Evolutionary conservation across 352 stramenopile genomes (phyloP).

Genomic region (Phytophthora constricta): DNA sequence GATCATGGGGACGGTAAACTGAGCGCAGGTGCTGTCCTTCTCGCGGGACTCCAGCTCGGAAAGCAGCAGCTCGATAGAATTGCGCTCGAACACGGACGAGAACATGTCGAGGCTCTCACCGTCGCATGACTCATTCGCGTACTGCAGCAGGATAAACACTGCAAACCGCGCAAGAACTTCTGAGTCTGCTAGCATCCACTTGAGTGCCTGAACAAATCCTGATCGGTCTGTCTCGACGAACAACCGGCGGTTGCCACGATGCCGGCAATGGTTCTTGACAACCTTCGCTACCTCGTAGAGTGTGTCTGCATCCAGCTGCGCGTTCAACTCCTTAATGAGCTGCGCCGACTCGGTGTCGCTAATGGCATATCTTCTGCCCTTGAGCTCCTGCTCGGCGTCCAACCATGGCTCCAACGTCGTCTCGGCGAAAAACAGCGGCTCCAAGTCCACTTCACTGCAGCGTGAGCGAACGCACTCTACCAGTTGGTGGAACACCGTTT

Average conservation of each 20-base stretch:
- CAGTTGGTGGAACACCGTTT: conserved; percentile 64
- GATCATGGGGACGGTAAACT: conserved; percentile 64
- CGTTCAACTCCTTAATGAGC: conserved; percentile 69
- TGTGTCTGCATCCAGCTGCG: conserved; percentile 60
- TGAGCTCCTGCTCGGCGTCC: conserved; percentile 58
- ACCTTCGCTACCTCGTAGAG: conserved; percentile 68
- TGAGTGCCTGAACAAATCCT: conserved; percentile 55
- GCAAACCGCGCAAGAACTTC: conserved; percentile 67
- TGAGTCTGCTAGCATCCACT: conserved; percentile 70
- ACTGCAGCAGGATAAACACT: conserved; percentile 73
- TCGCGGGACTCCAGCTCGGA: conserved; percentile 44
- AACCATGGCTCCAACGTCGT: conserved; percentile 62
- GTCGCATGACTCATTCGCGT: conserved; percentile 47
- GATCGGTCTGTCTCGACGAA: conserved; percentile 55
- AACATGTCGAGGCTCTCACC: conserved; percentile 50
- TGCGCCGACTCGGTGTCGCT: conserved; percentile 47
- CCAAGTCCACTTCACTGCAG: conserved; percentile 64
- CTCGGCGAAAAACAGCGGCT: conserved; percentile 61
- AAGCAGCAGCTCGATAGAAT: conserved; percentile 58
- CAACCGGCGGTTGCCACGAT: conserved; percentile 72
- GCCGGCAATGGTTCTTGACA: conserved; percentile 76
- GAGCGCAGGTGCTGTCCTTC: conserved; percentile 29
- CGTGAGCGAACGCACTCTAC: conserved; percentile 56
- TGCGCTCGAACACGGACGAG: conserved; percentile 63
- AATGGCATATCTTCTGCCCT: conserved; percentile 63